These are phyloP conservation scores for Axilococcus clingmanii DNA, from an alignment of 139 green algal species.

Conservation along the genomic window DNA sequence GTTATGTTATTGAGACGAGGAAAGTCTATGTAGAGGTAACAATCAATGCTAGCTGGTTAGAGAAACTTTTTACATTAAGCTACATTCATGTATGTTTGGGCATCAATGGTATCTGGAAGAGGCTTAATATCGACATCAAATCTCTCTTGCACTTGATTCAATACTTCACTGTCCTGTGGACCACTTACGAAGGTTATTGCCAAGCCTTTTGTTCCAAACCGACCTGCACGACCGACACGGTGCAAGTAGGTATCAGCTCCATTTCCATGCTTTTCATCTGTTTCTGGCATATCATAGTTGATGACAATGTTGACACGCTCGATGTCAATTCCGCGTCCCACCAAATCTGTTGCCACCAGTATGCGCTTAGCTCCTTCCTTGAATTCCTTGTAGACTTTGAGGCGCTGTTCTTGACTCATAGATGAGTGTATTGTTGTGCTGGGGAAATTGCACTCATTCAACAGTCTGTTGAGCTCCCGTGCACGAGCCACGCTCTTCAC, in stretches of 20 bases:
- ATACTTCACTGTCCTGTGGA: slow-evolving; percentile 68
- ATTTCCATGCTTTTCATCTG: slow-evolving; percentile 74
- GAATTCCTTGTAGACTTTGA: slow-evolving; percentile 89
- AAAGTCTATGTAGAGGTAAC: too few species aligned
- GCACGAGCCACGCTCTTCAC: slow-evolving; percentile 76
- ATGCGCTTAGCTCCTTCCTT: slow-evolving; percentile 96
- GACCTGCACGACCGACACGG: slow-evolving; percentile 86
- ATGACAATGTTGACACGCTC: slow-evolving; percentile 99
- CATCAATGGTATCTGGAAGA: slow-evolving; percentile 90
- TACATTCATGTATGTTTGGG: slow-evolving; percentile 70
- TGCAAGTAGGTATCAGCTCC: slow-evolving; percentile 99
- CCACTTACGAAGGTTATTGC: slow-evolving; percentile 97
- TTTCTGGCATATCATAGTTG: slow-evolving; percentile 99
- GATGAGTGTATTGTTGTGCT: slow-evolving; percentile 81
- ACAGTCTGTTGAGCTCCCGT: slow-evolving; percentile 82
- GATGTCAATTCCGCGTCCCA: slow-evolving; percentile 96
- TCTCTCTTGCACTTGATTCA: slow-evolving; percentile 87
- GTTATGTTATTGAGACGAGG: too few species aligned
- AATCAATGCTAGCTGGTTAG: too few species aligned
- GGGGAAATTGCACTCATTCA: slow-evolving; percentile 98
- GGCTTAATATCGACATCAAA: slow-evolving; percentile 99
- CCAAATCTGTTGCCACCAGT: slow-evolving; percentile 96
- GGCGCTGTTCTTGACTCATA: slow-evolving; percentile 83
- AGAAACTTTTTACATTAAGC: slow-evolving; percentile 20
- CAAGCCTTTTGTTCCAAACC: slow-evolving; percentile 98